Conservation (phyloP, 129 eudicot genomes). For the Arctium minus region DNA sequence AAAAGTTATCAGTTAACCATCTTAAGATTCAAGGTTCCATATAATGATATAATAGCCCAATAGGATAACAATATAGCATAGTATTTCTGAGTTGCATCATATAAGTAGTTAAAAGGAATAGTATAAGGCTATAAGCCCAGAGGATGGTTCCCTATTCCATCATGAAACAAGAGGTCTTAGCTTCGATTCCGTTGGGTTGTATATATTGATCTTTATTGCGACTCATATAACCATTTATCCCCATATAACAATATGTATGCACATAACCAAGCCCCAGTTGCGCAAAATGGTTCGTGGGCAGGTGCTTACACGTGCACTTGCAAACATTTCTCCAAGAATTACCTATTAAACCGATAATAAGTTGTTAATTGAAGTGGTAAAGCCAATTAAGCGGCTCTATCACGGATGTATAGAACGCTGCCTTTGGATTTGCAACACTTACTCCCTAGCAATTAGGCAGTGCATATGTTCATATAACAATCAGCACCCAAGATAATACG, state of each 20-base stretch:
- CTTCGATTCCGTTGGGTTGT: neutral
- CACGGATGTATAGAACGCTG: neutral
- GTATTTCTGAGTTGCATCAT: neutral
- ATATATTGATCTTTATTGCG: neutral
- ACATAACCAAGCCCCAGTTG: neutral
- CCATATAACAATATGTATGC: no score
- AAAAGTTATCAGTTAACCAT: neutral
- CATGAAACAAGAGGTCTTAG: neutral
- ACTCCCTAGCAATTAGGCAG: neutral
- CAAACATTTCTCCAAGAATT: no score
- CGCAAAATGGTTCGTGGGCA: neutral
- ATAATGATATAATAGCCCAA: no score
- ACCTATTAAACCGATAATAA: neutral
- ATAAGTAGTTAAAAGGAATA: neutral
- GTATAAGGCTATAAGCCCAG: neutral
- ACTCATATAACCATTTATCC: neutral
- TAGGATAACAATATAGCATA: neutral
- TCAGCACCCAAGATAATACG: neutral
- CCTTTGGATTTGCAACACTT: neutral
- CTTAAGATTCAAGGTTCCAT: neutral
- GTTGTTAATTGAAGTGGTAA: neutral
- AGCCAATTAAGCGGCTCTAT: neutral
- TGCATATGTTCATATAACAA: neutral
- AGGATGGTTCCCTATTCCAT: neutral
- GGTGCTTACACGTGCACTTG: no score